phyloP scores from a whole-genome alignment of 139 green algal genomes.

The Volvox africanus region DNA sequence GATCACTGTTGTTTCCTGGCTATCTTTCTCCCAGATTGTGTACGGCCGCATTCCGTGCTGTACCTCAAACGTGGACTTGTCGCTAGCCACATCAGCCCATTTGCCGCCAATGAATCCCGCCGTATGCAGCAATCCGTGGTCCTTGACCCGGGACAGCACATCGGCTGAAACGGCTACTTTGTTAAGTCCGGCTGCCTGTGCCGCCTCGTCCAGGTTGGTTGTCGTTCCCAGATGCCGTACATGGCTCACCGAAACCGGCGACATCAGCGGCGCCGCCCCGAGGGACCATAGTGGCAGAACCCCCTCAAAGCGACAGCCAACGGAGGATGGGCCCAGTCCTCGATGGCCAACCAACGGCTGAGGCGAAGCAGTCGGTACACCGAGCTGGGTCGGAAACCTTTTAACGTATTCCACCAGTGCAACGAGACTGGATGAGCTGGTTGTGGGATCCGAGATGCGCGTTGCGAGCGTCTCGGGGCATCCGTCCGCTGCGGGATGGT shows the following conservation, averaged over 20 bases:
- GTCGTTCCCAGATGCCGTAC: slow-evolving; percentile 30
- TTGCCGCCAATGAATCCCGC: slow-evolving; percentile 71
- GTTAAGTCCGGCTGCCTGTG: not conserved
- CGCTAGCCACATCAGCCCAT: slow-evolving; percentile 56
- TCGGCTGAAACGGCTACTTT: slow-evolving; percentile 32
- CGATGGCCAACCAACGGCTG: not conserved
- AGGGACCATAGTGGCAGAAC: not conserved
- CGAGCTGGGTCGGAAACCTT: not conserved
- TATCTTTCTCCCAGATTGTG: too few relatives aligned
- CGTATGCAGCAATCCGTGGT: slow-evolving; percentile 65
- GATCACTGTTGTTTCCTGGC: too few relatives aligned
- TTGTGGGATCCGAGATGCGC: not conserved
- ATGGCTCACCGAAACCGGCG: not conserved
- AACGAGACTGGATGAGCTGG: not conserved
- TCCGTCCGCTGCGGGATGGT: not conserved
- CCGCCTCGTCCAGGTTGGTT: slow-evolving; percentile 15
- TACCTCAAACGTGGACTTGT: slow-evolving; percentile 66
- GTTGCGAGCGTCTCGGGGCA: not conserved
- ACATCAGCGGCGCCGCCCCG: not conserved
- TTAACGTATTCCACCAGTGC: not conserved
- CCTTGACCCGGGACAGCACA: slow-evolving; percentile 59
- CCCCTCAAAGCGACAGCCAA: not conserved
- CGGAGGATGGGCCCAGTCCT: not conserved
- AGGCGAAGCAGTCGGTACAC: not conserved
- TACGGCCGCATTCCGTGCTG: not conserved